A percentile compares a stretch with the other conserved stretches of the same genome.
These are phyloP conservation scores for Castanea crenata DNA, from an alignment of 306 rosid genomes.

Conservation along the genomic window DNA sequence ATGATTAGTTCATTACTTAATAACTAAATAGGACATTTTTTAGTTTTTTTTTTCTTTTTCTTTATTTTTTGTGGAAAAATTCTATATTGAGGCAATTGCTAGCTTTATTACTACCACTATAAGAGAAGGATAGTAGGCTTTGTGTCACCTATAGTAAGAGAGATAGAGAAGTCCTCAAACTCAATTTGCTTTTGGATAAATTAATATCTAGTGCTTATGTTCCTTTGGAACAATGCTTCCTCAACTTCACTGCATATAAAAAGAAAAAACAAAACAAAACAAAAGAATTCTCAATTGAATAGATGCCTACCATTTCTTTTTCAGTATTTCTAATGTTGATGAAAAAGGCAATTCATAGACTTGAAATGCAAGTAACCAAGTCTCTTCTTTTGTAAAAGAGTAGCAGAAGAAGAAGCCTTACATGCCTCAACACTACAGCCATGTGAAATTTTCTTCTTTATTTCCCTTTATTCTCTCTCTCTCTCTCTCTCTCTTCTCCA, in stretches of 20 bases:
- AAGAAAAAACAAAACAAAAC: conserved; percentile 21
- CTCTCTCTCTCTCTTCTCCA: conserved; percentile 17
- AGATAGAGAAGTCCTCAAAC: too few species aligned
- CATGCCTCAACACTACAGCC: conserved; percentile 11
- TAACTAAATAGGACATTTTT: too few species aligned
- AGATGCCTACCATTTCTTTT: conserved; percentile 24
- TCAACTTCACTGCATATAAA: not conserved
- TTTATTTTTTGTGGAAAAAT: too few species aligned
- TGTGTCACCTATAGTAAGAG: too few species aligned
- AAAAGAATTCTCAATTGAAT: conserved; percentile 29
- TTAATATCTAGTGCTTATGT: too few species aligned
- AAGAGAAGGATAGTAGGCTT: too few species aligned
- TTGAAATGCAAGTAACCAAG: conserved; percentile 55
- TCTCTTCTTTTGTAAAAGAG: conserved; percentile 33
- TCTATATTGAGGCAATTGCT: too few species aligned
- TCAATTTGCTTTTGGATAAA: too few species aligned
- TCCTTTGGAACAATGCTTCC: too few species aligned
- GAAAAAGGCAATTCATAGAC: conserved; percentile 42
- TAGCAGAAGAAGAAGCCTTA: not conserved
- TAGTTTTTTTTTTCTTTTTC: too few species aligned
- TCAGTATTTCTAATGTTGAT: not conserved
- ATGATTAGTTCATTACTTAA: too few species aligned
- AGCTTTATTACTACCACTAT: too few species aligned
- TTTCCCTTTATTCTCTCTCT: conserved; percentile 23
- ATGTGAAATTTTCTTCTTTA: conserved; percentile 17